phyloP scores from a whole-genome alignment of 2,329 filamentous ascomycete species.

The Xylariaceae sp. region DNA sequence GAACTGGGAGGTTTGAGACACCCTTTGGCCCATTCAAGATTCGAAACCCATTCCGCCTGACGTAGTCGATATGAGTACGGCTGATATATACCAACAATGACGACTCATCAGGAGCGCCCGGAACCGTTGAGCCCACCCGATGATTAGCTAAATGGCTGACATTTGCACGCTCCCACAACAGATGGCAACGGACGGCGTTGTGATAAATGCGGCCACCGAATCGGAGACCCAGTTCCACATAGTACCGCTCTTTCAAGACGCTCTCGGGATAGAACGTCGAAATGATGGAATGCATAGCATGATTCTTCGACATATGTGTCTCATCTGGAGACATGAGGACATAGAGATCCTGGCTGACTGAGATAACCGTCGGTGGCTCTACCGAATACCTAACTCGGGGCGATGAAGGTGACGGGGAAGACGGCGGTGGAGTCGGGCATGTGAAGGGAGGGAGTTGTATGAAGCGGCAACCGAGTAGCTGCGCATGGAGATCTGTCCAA shows the following conservation, averaged over 20 bases:
- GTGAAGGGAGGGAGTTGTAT: conserved; percentile 38
- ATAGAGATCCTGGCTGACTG: conserved; percentile 41
- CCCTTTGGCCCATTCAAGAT: conserved; percentile 38
- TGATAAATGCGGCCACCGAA: conserved; percentile 44
- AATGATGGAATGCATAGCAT: conserved; percentile 42
- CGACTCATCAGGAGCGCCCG: conserved; percentile 25
- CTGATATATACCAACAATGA: conserved; percentile 46
- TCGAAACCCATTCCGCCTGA: conserved; percentile 45
- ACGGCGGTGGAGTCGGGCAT: conserved; percentile 36
- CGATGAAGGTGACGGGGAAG: conserved; percentile 28
- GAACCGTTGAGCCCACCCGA: conserved; percentile 21
- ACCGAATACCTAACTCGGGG: no score
- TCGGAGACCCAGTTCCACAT: conserved; percentile 43
- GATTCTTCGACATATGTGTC: conserved; percentile 33
- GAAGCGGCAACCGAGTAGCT: conserved; percentile 46
- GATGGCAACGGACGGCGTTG: conserved; percentile 43
- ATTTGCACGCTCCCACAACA: conserved; percentile 45
- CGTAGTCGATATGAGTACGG: conserved; percentile 41
- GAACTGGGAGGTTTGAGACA: conserved; percentile 43
- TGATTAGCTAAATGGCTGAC: conserved; percentile 26
- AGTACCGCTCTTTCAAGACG: conserved; percentile 30
- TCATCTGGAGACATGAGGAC: conserved; percentile 37
- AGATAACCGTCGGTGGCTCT: conserved; percentile 40
- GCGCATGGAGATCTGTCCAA: conserved; percentile 50
- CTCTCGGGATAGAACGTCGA: conserved; percentile 39